phyloP scores from a whole-genome alignment of 306 rosid genomes.

The Gynostemma pentaphyllum region DNA sequence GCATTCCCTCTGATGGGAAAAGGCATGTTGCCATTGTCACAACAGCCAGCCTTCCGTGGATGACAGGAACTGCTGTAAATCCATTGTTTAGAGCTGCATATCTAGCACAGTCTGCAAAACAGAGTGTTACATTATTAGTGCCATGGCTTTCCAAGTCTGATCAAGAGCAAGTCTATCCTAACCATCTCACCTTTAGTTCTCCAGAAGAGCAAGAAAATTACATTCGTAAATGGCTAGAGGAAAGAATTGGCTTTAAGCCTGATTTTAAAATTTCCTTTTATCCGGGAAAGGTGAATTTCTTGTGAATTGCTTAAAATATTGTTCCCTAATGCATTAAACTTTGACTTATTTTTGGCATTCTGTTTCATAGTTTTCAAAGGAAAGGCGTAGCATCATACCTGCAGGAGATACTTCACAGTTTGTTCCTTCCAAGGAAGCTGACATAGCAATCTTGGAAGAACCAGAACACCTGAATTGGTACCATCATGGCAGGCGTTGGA shows the following conservation, averaged over 20 bases:
- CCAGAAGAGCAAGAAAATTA: constrained; percentile 88
- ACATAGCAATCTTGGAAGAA: constrained; percentile 91
- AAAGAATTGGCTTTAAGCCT: constrained; percentile 81
- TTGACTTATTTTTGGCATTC: constrained; percentile 17
- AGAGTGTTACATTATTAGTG: constrained; percentile 77
- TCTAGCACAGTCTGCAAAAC: constrained; percentile 67
- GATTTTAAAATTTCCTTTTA: constrained; percentile 89
- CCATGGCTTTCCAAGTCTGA: constrained; percentile 95
- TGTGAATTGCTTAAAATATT: constrained; percentile 3
- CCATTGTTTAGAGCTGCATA: constrained; percentile 97
- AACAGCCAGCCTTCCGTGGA: constrained; percentile 99
- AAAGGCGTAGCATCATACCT: constrained; percentile 82
- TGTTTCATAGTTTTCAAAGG: constrained; percentile 57
- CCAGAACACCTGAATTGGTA: constrained; percentile 99
- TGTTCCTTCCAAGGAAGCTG: constrained; percentile 81
- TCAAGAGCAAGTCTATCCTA: constrained; percentile 84
- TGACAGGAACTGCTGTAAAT: constrained; percentile 98
- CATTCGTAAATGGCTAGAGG: constrained; percentile 96
- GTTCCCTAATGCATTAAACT: constrained; percentile 6
- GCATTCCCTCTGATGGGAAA: constrained; percentile 37
- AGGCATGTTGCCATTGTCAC: constrained; percentile 92
- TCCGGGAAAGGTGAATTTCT: constrained; percentile 76
- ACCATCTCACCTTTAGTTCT: constrained; percentile 62
- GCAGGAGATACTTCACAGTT: constrained; percentile 95
- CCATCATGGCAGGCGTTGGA: constrained; percentile 96